These are phyloP conservation scores for Diaporthe citrichinensis DNA, from an alignment of 2,329 filamentous ascomycete species.

Conservation along the genomic window DNA sequence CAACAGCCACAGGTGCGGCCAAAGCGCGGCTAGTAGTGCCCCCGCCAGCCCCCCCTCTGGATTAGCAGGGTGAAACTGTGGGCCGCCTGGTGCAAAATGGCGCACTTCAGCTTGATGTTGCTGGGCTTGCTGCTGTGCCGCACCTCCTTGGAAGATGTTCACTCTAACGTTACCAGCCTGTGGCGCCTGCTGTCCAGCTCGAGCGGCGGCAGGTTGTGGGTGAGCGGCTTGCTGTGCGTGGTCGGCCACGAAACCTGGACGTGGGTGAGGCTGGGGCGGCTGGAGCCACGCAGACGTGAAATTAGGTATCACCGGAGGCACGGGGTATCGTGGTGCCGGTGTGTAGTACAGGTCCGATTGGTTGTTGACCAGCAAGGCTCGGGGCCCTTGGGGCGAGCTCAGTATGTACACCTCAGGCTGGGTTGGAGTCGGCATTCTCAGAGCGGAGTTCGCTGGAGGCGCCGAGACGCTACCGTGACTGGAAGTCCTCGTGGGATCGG, in stretches of 20 bases:
- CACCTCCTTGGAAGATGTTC: conserved; percentile 23
- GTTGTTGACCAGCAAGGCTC: conserved; percentile 69
- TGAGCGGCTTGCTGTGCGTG: conserved; percentile 44
- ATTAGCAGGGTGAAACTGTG: conserved; percentile 55
- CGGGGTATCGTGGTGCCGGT: conserved; percentile 24
- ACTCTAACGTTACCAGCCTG: conserved; percentile 38
- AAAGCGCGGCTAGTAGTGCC: conserved; percentile 60
- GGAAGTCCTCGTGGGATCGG: conserved; percentile 57
- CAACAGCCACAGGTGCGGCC: conserved; percentile 75
- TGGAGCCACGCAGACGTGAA: conserved; percentile 45
- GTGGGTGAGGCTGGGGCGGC: conserved; percentile 44
- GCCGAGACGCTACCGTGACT: conserved; percentile 49
- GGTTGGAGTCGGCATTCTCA: conserved; percentile 44
- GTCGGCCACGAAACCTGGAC: conserved; percentile 44
- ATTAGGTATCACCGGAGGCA: conserved; percentile 22
- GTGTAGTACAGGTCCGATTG: conserved; percentile 66
- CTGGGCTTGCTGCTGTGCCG: conserved; percentile 23
- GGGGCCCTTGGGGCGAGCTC: conserved; percentile 71
- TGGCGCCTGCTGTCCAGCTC: conserved; percentile 32
- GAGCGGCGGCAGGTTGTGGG: conserved; percentile 18
- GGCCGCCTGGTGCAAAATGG: conserved; percentile 28
- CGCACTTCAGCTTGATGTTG: conserved; percentile 33
- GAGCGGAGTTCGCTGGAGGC: conserved; percentile 42
- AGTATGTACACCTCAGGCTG: conserved; percentile 71
- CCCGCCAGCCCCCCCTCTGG: conserved; percentile 49